Evolutionary conservation across 345 rosid genomes (phyloP).

Genomic region (Kernera saxatilis): DNA sequence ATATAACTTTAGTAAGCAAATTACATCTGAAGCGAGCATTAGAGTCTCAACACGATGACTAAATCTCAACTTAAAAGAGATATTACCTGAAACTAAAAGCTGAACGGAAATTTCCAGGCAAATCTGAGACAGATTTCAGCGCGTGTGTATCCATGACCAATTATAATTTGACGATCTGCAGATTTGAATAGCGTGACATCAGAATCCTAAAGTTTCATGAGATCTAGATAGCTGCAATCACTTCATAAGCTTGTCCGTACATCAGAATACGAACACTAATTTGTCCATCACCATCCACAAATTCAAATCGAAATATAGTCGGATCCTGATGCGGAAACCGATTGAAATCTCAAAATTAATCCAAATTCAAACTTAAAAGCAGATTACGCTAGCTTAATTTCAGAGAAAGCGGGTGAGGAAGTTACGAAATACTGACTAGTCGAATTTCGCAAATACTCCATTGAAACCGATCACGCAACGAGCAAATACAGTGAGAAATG

Average conservation of each 20-base stretch:
- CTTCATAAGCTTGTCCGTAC: neutral
- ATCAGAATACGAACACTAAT: neutral
- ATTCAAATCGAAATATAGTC: neutral
- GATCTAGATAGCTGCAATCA: neutral
- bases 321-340: neutral
- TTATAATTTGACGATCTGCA: slow-evolving; percentile 15
- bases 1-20: neutral
- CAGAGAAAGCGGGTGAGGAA: neutral
- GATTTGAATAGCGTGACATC: neutral
- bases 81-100: slow-evolving; percentile 68
- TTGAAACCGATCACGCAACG: slow-evolving; percentile 9
- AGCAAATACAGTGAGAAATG: neutral
- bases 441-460: neutral
- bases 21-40: neutral
- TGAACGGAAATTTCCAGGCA: slow-evolving; percentile 67
- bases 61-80: neutral
- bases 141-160: slow-evolving; percentile 60
- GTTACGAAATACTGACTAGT: neutral
- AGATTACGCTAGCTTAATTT: neutral
- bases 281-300: neutral
- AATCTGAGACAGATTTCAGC: slow-evolving; percentile 68
- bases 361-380: neutral
- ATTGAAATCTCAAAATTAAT: neutral
- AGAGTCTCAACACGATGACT: neutral
- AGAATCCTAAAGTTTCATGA: neutral